Evolutionary conservation across 208 protist species (phyloP), one percentile per base, ranked within the genome.

Genomic region (Trypanosoma platydactyli): DNA sequence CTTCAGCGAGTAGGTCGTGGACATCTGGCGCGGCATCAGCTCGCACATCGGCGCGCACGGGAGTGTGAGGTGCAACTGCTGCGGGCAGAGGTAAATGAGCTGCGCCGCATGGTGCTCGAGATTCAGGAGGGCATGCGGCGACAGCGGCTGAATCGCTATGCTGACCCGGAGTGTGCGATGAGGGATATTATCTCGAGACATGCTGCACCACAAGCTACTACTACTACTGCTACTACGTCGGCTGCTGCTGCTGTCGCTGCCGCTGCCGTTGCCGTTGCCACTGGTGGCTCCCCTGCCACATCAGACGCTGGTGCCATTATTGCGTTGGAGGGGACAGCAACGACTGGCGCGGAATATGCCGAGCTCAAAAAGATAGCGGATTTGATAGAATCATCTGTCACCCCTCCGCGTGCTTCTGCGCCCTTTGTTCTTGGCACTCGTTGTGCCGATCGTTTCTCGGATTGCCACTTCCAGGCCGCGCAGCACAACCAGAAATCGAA

Each of bases 1-100:
- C 24, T 89, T 3, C 86, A 92, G 65, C 67, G 79, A 5, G 77
- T 71, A 4, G 73, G 82, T 24, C 73, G 81, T 11, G 82, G 80
- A 25, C 76, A 77, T 48, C 16, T 53, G 20, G 49, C 35, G 0
- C 78, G 81, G 13, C 24, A 25, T 24, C 30, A 57, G 42, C 20
- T 89, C 7, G 59, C 33, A 33, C 13, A 45, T 15, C 20, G 40
- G 5, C 35, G 24, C 35, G n/a, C 3, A 18, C 12, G 53, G 44
- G 42, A 62, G 46, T 12, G 33, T 27, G 58, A 79, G 45, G 20
- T 67, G 41, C 45, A 56, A 18, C 29, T 49, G 46, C 59, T 79
- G 51, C 24, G 64, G 63, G 22, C 46, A 56, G 52, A 80, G 52
- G 52, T 79, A 12, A 24, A 30, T 15, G 52, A 67, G 38, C 63